Base-by-base conservation (phyloP, 108 stramenopile species). In the Hondaea fermentalgiana region DNA sequence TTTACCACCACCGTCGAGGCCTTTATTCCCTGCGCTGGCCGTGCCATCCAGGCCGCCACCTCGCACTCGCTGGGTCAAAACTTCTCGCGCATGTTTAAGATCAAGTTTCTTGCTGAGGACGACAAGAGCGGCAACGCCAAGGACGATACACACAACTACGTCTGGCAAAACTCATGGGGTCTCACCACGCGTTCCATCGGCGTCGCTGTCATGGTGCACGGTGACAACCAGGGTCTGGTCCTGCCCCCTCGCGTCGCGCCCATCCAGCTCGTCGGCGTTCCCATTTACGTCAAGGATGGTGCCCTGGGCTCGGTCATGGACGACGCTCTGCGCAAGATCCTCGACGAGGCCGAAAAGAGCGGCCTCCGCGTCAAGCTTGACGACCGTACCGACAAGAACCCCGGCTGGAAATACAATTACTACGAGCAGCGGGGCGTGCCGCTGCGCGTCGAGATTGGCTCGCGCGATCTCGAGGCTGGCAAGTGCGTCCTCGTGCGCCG, bases 371-470 rank as follows among this genome's bases (percentile, higher is more conserved):
- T 94, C 87, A 96, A 98, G 88, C 94, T 95, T 60, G 99, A 99
- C 90, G 96, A 96, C 93, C 95, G 99, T 29, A 72, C 72, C 71
- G 96, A 98, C 92, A 98, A 99, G 94, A 98, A 97, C 60, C 97
- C 98, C 51, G 99, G 98, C 25, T 99, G 98, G 98, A 99, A 99
- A 93, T 99, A 97, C 92, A 97, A 97, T 88, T 98, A 99, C 89
- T 99, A 98, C 98, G 99, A 99, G 93, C 98, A 98, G 91, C 99
- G 99, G 93, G 99, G 98, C 88, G 99, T 99, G 71, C 99, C 99
- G 72, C 92, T 99, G 60, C 97, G 99, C 58, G 92, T 99, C 72
- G 99, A 99, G 90, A 96, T 99, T 44, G 99, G 99, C 23, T 98
- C 98, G 16, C 95, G 96, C 57, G 99, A 99, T 90, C 89, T 98